Base-by-base conservation (phyloP, 768 basidiomycete species). In the Boletus subparvulus region DNA sequence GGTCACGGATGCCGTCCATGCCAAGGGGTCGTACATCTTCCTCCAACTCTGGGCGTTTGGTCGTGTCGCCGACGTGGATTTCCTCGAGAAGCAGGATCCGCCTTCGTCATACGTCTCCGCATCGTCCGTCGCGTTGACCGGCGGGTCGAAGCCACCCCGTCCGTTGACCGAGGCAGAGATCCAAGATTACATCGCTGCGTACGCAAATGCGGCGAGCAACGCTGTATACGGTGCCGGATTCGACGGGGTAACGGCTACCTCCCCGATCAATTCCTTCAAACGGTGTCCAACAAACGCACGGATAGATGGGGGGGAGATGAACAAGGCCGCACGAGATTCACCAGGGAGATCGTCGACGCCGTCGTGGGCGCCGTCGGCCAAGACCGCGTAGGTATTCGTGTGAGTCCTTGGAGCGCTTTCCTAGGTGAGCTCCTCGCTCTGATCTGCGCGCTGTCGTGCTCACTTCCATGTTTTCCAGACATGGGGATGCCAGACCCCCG, bases 291-390 rank as follows among this genome's bases (percentile, higher is more conserved):
- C 21, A 21, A 21, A 21, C 21, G 21, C 21, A 21, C 21, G 21
- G 21, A 21, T 21, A 21, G 21, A 21, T 21, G 21, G 21, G 21
- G 21, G 1, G 75, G 33, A 13, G 33, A 35, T 13, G 33, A 88
- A 28, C 82, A 86, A 65, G 81, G 80, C 52, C 75, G 90, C 4
- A 72, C 76, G 2, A 75, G 81, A 26, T 89, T 90, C 65, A 63
- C 71, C 0, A 69, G 86, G 6, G 82, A 85, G 56, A 73, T 86
- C 37, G 65, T 83, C 5, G 75, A 80, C 37, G 82, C 81, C 4
- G 72, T 87, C 4, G 72, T 72, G 4, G 66, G 74, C 0, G 80
- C 79, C 2, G 70, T 89, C 37, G 88, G 88, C 1, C 66, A 73
- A 24, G 77, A 81, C 21, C 75, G 75, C 17, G 77, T 80, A 1